Base-by-base conservation (phyloP, 345 rosid species). In the Salix brachista region DNA sequence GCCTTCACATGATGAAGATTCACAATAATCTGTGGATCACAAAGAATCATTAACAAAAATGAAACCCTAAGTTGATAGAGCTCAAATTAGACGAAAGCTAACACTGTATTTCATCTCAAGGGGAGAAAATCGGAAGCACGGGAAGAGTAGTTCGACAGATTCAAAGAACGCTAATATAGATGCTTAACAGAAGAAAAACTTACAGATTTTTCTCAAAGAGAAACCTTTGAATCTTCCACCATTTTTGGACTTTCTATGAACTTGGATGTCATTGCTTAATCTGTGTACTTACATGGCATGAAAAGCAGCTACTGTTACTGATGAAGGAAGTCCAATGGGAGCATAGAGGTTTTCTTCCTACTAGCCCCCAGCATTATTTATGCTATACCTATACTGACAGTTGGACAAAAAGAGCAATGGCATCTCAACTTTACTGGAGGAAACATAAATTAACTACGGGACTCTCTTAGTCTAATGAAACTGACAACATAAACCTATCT, bases 401-500 rank as follows among this genome's bases (percentile, higher is more conserved):
- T 67, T 75, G 80, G 79, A 21, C 65, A 58, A 74, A 78, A 80
- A 67, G 74, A 1, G 80, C 91, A 83, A 86, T 73, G 87, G 73
- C 87, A 84, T 72, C 82, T 16, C 25, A 42, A 78, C 71, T 74
- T 73, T 79, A 73, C 69, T 12, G 4, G 73, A 62, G 67, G 69
- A 71, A 54, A 75, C 78, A 75, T 76, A 78, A 60, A 78, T 62
- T 65, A 77, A 68, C 86, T 73, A 66, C 70, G 58, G 19, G 25
- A 32, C 77, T 66, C 80, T 65, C 79, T 72, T 71, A 46, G 77
- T 83, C 67, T 48, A 58, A 80, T 23, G 46, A 80, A 56, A 73
- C 78, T 66, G 83, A 77, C 66, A n/a, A n/a, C 50, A 42, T 48
- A 74, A 71, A 75, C 84, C 90, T 89, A 83, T 80, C 85, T 91